Base-by-base conservation (phyloP, 129 eudicot species). In the Flaveria robusta region DNA sequence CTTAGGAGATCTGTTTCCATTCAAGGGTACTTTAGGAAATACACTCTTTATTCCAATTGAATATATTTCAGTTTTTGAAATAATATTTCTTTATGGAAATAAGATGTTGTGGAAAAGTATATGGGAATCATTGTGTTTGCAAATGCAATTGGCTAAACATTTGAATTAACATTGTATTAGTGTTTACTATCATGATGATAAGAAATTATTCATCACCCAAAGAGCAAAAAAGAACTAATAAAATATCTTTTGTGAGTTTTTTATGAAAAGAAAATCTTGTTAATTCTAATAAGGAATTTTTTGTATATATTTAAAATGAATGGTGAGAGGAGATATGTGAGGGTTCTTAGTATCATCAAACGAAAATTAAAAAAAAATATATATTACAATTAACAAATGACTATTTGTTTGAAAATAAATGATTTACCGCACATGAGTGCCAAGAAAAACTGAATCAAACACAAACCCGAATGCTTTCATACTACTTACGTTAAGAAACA, bases 11-110 rank as follows among this genome's bases (percentile, higher is more conserved):
- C 77, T 71, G 70, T 58, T 56, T 56, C 14, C 76, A 58, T 79
- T 37, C 71, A 63, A 65, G 67, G 77, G 72, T 71, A 71, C 41
- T 47, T 79, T 63, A 62, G 73, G 68, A 37, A 72, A 76, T 68
- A 43, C 37, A 23, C 2, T 18, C 9, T 42, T 56, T 31, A 54
- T 45, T 67, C 15, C 74, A 54, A 77, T 54, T 77, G 2, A 65
- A 43, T 7, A 18, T n/a, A 5, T 59, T 59, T 59, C 7, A 59
- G 13, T 59, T 34, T 27, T 20, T 62, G 5, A 27, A 19, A 60
- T n/a, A 41, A 22, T 14, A 42, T 43, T 43, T 43, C 15, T 74
- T 73, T 23, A 41, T 43, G 45, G 39, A 24, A 42, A 22, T 41
- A 4, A 4, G 29, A 37, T 71, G 29, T 71, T 51, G 29, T 52